Base-by-base conservation (phyloP, 2,329 filamentous ascomycete species). In the Nigrospora oryzae region DNA sequence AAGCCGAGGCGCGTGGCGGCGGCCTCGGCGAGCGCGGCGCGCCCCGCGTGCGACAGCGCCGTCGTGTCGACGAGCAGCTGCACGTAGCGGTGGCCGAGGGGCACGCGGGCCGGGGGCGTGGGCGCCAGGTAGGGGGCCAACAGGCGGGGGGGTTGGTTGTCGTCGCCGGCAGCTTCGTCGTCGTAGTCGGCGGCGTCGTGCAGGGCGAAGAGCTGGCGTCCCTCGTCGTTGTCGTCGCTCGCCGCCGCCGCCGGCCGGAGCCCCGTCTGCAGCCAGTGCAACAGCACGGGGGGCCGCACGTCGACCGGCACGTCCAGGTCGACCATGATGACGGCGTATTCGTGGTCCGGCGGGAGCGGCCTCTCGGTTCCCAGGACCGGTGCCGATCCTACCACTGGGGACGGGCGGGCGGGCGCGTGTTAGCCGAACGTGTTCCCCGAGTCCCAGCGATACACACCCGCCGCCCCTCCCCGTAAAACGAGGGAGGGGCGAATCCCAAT, bases 51-150 rank as follows among this genome's bases (percentile, higher is more conserved):
- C 39, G 50, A 45, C 43, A 57, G 51, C 15, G 43, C 45, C 34
- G 56, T 64, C 33, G 63, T 66, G 56, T 68, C 65, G 43, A 68
- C 57, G 10, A 67, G 57, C n/a, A 68, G 46, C 49, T 66, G 59
- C 11, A 60, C 60, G 54, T 68, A 68, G n/a, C 60, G 54, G 47
- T 68, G 65, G 50, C 61, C 64, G 11, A 67, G 60, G 7, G 65
- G 65, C 19, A 53, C 48, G 33, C 57, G 53, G 17, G 65, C 62
- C 2, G 66, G 66, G 43, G 66, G 65, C 46, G 55, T 62, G n/a
- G 66, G 65, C 6, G 60, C 57, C 43, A 65, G 52, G 56, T 68
- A 68, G 3, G 52, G 28, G 7, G 57, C 58, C 4, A 60, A 47
- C 3, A 62, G 45, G 58, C 46, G 38, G 53, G 53, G 46, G 53